Evolutionary conservation across 768 basidiomycete species (phyloP).

Genomic region (Lepiota venenata): DNA sequence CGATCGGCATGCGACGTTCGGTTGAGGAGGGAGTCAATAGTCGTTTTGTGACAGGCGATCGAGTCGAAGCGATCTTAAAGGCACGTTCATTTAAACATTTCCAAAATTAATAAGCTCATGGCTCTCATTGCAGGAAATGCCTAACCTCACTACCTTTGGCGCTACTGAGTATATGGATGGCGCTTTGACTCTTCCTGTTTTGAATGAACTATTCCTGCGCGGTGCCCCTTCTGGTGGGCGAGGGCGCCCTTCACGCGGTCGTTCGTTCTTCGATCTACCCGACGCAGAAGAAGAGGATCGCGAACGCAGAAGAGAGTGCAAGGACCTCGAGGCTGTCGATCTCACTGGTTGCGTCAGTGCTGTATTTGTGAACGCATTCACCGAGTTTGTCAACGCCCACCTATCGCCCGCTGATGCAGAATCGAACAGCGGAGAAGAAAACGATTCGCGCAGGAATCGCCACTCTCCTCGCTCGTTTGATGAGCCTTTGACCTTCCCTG

Average conservation of each 20-base stretch:
- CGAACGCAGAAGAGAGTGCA: constrained; percentile 69
- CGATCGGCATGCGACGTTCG: constrained; percentile 92
- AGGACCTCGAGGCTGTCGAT: constrained; percentile 84
- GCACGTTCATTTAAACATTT: constrained; percentile 33
- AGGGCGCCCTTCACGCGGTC: constrained; percentile 66
- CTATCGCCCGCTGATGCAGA: constrained; percentile 44
- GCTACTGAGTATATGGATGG: constrained; percentile 99
- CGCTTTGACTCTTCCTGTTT: constrained; percentile 77
- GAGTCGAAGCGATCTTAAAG: constrained; percentile 76
- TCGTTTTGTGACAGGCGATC: constrained; percentile 90
- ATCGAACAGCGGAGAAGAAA: constrained; percentile 40
- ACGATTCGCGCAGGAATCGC: constrained; percentile 27
- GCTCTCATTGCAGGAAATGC: constrained; percentile 64
- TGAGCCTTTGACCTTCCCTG: constrained; percentile 61
- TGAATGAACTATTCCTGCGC: constrained; percentile 88
- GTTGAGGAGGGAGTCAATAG: constrained; percentile 86
- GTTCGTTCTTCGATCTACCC: constrained; percentile 42
- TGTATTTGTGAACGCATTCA: constrained; percentile 83
- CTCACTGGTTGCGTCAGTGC: constrained; percentile 93
- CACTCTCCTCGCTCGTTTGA: constrained; percentile 31
- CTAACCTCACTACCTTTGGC: constrained; percentile 84
- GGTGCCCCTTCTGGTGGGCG: constrained; percentile 69
- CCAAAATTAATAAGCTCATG: constrained; percentile 13
- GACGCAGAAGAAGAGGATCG: constrained; percentile 76
- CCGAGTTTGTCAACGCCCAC: constrained; percentile 75